These are phyloP conservation scores for Wakefieldia striispora DNA, from an alignment of 768 basidiomycete genomes.

Conservation along the genomic window DNA sequence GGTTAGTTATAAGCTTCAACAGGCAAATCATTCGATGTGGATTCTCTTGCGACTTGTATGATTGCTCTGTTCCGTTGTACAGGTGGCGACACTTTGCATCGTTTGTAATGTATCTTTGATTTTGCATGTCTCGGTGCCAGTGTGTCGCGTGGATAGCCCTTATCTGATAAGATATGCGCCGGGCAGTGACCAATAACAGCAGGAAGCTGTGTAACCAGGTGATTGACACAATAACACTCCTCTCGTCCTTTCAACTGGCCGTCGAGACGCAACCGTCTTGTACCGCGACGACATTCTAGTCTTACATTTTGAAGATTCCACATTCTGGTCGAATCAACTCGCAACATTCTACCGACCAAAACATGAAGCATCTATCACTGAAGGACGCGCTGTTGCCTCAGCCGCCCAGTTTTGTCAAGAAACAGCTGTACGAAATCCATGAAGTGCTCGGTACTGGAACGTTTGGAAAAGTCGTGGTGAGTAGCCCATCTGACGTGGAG, in stretches of 20 bases:
- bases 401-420: constrained; percentile 83
- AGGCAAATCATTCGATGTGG: constrained; percentile 12
- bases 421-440: constrained; percentile 75
- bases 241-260: neutral
- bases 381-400: constrained; percentile 73
- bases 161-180: constrained; percentile 24
- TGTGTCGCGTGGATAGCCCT: neutral
- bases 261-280: neutral
- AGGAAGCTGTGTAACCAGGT: constrained; percentile 14
- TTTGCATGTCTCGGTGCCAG: too few species aligned
- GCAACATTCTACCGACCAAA: neutral
- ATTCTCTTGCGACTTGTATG: neutral
- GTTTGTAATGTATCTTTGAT: neutral
- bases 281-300: neutral
- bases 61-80: neutral
- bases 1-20: constrained; percentile 1
- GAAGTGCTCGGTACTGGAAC: constrained; percentile 77
- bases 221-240: neutral
- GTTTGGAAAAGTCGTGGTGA: constrained; percentile 88
- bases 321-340: neutral
- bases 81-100: neutral
- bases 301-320: neutral
- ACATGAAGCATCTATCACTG: constrained; percentile 36
- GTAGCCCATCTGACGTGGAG: constrained; percentile 14
- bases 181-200: neutral